These are phyloP conservation scores for Durotheca rogersii DNA, from an alignment of 495 filamentous ascomycete species.

Conservation along the genomic window DNA sequence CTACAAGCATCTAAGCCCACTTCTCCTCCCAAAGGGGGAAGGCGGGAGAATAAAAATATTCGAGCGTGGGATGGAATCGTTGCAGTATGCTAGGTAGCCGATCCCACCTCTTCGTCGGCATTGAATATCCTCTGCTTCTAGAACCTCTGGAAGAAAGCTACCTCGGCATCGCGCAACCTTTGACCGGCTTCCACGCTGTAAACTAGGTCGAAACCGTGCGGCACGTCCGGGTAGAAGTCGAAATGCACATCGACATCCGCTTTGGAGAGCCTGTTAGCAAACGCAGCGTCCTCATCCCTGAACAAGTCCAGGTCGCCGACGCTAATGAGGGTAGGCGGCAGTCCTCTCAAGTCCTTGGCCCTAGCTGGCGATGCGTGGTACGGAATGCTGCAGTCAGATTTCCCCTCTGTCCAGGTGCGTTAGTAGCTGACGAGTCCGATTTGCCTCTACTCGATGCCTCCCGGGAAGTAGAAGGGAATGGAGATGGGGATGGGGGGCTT, in stretches of 20 bases:
- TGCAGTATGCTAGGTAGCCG: too few species aligned
- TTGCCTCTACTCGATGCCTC: too few species aligned
- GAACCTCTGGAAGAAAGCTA: slow-evolving; percentile 6
- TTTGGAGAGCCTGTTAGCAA: slow-evolving; percentile 39
- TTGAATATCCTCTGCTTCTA: too few species aligned
- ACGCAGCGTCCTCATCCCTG: slow-evolving; percentile 45
- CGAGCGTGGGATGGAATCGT: too few species aligned
- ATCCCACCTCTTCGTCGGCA: too few species aligned
- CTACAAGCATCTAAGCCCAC: too few species aligned
- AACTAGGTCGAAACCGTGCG: slow-evolving; percentile 46
- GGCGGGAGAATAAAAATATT: too few species aligned
- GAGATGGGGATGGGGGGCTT: too few species aligned
- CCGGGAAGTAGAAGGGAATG: too few species aligned
- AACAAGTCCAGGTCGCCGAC: slow-evolving; percentile 45
- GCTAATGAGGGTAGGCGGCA: slow-evolving; percentile 43
- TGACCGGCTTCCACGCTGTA: slow-evolving; percentile 3
- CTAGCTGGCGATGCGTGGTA: slow-evolving; percentile 38
- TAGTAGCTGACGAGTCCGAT: too few species aligned
- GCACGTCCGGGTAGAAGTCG: slow-evolving; percentile 52
- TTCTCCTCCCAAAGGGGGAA: too few species aligned
- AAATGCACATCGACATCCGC: slow-evolving; percentile 48
- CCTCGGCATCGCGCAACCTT: slow-evolving; percentile 3
- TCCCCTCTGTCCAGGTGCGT: background rate
- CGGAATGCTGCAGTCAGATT: slow-evolving; percentile 21
- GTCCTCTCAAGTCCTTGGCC: slow-evolving; percentile 31